A percentile compares a stretch with the other conserved stretches of the same genome.
phyloP scores from a whole-genome alignment of 2,329 filamentous ascomycete species.

The Onygenales sp. region DNA sequence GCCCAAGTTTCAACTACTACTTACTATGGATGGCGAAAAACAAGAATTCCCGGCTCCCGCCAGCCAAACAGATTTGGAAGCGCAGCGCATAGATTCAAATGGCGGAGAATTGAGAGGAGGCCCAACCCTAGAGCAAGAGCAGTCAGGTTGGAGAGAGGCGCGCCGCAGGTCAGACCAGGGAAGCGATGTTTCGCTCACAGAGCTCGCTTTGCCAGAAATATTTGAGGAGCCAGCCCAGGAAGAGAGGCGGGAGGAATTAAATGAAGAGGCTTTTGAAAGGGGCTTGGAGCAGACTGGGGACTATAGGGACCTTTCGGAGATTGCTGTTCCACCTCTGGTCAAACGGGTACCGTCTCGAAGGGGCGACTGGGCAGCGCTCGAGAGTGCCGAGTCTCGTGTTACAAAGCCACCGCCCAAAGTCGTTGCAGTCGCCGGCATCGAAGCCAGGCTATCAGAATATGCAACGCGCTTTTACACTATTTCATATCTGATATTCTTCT shows the following conservation, averaged over 20 bases:
- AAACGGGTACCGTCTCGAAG: slow-evolving; percentile 29
- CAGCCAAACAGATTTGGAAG: neutral
- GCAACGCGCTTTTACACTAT: slow-evolving; percentile 59
- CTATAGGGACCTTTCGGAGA: slow-evolving; percentile 15
- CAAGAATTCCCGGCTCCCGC: neutral
- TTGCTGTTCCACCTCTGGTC: slow-evolving; percentile 32
- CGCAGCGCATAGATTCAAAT: neutral
- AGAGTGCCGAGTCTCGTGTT: slow-evolving; percentile 14
- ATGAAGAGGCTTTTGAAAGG: slow-evolving; percentile 5
- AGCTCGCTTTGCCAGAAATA: slow-evolving; percentile 1
- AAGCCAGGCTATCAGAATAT: slow-evolving; percentile 35
- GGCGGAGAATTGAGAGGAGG: neutral
- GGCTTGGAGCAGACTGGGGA: slow-evolving; percentile 5
- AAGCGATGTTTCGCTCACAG: neutral
- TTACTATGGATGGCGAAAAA: too few relatives aligned
- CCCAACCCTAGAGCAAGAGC: neutral
- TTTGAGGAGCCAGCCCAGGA: slow-evolving; percentile 2
- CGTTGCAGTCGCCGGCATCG: slow-evolving; percentile 5
- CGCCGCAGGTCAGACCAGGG: neutral
- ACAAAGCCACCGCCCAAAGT: slow-evolving; percentile 10
- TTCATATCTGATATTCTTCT: slow-evolving; percentile 77
- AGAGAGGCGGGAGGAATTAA: neutral
- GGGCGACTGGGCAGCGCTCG: slow-evolving; percentile 31
- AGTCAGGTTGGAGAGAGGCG: slow-evolving; percentile 1
- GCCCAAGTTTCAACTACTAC: too few relatives aligned